phyloP scores from a whole-genome alignment of 768 basidiomycete species.

The Leccinum obscurum region DNA sequence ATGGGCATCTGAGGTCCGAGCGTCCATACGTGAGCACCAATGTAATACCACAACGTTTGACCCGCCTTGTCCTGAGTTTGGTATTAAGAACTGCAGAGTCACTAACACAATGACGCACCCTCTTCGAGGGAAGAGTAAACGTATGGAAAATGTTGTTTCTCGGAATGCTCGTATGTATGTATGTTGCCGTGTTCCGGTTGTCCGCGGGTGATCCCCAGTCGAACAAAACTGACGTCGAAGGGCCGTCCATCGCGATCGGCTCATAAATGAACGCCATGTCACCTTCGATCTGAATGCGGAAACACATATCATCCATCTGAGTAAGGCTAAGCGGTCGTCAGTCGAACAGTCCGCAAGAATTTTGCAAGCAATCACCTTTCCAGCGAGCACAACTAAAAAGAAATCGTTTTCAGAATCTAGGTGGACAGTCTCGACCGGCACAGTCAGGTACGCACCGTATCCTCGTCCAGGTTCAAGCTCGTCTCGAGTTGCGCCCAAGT shows the following conservation, averaged over 20 bases:
- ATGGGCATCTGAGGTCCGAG: conserved; percentile 31
- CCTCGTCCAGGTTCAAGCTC: conserved; percentile 37
- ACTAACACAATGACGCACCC: conserved; percentile 32
- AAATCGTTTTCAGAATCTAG: not conserved
- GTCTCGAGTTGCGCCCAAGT: conserved; percentile 27
- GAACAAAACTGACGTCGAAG: conserved; percentile 44
- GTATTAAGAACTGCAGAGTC: conserved; percentile 3
- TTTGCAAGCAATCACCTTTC: conserved; percentile 22
- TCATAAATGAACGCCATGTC: conserved; percentile 53
- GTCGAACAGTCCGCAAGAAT: not conserved
- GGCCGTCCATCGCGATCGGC: conserved; percentile 54
- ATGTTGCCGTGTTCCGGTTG: conserved; percentile 35
- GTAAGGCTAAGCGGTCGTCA: conserved; percentile 31
- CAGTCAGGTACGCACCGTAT: conserved; percentile 37
- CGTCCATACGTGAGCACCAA: conserved; percentile 50
- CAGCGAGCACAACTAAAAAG: conserved; percentile 28
- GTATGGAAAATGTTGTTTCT: conserved; percentile 43
- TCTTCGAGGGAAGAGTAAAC: conserved; percentile 47
- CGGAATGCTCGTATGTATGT: conserved; percentile 32
- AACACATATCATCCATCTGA: conserved; percentile 39
- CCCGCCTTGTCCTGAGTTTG: conserved; percentile 32
- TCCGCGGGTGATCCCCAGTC: conserved; percentile 48
- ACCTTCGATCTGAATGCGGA: conserved; percentile 41
- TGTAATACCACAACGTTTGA: conserved; percentile 44
- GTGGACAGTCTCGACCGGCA: not conserved